Evolutionary conservation across 2,329 filamentous ascomycete species (phyloP).

Genomic region (Fusarium neocosmosporiellum): DNA sequence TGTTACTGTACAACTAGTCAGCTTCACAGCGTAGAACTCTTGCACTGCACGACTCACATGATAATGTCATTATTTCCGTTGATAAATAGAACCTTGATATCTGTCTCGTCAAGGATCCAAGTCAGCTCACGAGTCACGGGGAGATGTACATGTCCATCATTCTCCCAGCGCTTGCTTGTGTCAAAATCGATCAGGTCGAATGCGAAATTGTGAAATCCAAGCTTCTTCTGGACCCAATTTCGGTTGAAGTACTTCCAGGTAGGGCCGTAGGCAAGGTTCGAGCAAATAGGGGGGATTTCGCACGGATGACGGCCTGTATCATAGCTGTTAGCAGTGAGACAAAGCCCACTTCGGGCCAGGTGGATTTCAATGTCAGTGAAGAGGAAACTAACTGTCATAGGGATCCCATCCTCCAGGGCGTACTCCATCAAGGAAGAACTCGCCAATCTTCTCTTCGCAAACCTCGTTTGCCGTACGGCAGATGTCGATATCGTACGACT

Average conservation of each 20-base stretch:
- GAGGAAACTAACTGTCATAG: constrained; percentile 12
- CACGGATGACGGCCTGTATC: not conserved
- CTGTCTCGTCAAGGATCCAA: not conserved
- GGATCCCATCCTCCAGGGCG: constrained; percentile 28
- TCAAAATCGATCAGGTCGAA: constrained; percentile 22
- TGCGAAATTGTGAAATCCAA: constrained; percentile 9
- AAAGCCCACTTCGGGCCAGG: not conserved
- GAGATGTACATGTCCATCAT: constrained; percentile 5
- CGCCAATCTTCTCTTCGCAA: constrained; percentile 16
- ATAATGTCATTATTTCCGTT: not conserved
- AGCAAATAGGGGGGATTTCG: constrained; percentile 7
- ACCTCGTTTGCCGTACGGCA: constrained; percentile 22
- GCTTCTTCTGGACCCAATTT: constrained; percentile 21
- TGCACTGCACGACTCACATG: not conserved
- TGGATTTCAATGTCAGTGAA: not conserved
- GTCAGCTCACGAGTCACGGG: not conserved
- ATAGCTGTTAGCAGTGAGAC: not conserved
- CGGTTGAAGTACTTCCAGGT: constrained; percentile 25
- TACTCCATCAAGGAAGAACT: constrained; percentile 9
- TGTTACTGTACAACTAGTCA: not conserved
- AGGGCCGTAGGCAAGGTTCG: constrained; percentile 8
- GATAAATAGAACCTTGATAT: not conserved
- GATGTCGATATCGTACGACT: constrained; percentile 2
- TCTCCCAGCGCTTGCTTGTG: constrained; percentile 18
- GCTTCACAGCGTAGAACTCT: not conserved